A percentile compares a stretch with the other conserved stretches of the same genome.
These are phyloP conservation scores for Canavalia ensiformis DNA, from an alignment of 306 rosid species.

Conservation along the genomic window DNA sequence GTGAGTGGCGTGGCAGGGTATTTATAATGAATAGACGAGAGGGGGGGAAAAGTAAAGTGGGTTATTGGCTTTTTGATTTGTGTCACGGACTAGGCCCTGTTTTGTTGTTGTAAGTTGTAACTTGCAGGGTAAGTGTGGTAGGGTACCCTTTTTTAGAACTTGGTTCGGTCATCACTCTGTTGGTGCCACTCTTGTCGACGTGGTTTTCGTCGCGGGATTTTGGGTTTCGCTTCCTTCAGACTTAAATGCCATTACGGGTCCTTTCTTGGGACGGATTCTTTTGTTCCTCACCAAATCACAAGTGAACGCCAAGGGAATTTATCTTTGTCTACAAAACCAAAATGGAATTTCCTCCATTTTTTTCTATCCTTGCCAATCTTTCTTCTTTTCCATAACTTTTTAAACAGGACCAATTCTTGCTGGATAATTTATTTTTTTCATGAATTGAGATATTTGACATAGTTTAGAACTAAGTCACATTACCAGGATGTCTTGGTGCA, in stretches of 20 bases:
- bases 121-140: constrained; percentile 4
- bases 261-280: too few species aligned
- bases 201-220: background rate
- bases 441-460: too few species aligned
- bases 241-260: too few species aligned
- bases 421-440: too few species aligned
- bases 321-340: background rate
- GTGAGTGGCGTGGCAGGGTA: constrained; percentile 42
- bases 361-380: too few species aligned
- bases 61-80: constrained; percentile 12
- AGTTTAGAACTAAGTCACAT: too few species aligned
- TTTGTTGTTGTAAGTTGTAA: constrained; percentile 33
- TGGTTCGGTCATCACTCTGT: background rate
- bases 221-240: background rate
- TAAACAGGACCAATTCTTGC: too few species aligned
- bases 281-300: too few species aligned
- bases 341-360: background rate
- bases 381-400: too few species aligned
- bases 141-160: constrained; percentile 4
- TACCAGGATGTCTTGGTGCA: too few species aligned
- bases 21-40: constrained; percentile 52
- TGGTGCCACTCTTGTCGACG: too few species aligned
- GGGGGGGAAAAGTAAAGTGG: background rate
- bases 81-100: constrained; percentile 61
- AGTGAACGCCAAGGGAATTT: too few species aligned